Conservation (phyloP, 2,329 filamentous ascomycete genomes). For the Fusarium papillatum region DNA sequence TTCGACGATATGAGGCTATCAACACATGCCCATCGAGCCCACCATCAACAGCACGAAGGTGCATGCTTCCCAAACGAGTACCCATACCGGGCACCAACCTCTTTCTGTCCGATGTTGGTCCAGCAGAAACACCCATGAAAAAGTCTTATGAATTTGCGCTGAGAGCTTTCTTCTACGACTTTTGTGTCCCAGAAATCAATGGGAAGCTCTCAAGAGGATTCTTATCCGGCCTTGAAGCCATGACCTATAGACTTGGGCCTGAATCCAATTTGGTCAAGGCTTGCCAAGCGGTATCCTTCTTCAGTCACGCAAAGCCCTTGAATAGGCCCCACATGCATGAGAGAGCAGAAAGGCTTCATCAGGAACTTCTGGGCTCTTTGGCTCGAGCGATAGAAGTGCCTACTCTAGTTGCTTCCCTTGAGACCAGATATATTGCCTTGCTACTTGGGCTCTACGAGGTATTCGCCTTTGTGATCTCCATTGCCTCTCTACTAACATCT, state of each 20-base stretch:
- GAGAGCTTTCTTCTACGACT: slow-evolving; percentile 1
- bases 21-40: neutral
- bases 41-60: neutral
- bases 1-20: neutral
- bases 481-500: neutral
- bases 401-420: neutral
- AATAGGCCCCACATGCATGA: neutral
- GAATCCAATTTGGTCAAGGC: neutral
- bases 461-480: neutral
- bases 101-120: neutral
- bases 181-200: neutral
- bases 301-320: neutral
- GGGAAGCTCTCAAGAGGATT: neutral
- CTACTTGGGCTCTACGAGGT: neutral
- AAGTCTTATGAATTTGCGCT: neutral
- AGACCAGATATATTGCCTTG: neutral
- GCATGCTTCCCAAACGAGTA: neutral
- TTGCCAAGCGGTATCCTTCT: neutral
- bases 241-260: neutral
- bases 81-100: neutral
- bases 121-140: neutral
- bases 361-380: neutral
- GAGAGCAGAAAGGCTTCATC: neutral
- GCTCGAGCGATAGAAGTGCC: neutral
- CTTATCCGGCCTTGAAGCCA: neutral